Evolutionary conservation across 257 asterid genomes (phyloP), one percentile per base, ranked within the genome.

Genomic region (Craterostigma plantagineum): DNA sequence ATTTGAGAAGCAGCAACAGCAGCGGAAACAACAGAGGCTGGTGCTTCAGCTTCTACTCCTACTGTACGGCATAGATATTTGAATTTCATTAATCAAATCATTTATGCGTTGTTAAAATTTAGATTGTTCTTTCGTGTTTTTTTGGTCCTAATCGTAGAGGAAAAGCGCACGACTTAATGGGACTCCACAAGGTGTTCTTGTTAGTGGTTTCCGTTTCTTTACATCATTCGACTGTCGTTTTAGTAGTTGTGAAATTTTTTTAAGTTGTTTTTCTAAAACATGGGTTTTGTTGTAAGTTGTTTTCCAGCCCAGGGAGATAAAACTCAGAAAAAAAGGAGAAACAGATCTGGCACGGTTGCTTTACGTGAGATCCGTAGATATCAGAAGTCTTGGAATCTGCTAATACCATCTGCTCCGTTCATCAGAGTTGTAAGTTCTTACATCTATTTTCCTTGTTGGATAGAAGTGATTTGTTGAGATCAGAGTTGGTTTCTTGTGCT

Each of bases 321-420:
- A 43, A 18, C 53, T 10, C 67, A 1, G 56, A 65, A 53, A 55
- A 68, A 60, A 54, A 36, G 59, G 14, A 68, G 94, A 37, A 58
- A 53, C 56, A 77, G 58, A 67, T 80, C 90, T 0, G 95, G 97
- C 47, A 59, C 75, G 10, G 81, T 53, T 34, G 94, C 97, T 23
- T 63, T 86, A 18, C 84, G 92, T 5, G 95, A 86, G 74, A 86
- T 86, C 45, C 72, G 90, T 57, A 75, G 58, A 52, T 78, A 63
- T 38, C 97, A 86, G 61, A 81, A 66, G 70, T 59, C 85, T 0
- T 40, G 50, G 55, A 16, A 56, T 8, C 97, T 78, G 48, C 59
- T 86, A 7, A 69, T 86, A 49, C 97, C 93, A n/a, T 79, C 76
- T 62, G 92, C 92, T 41, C 92, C 95, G 10, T 86, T 86, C 62